phyloP scores from a whole-genome alignment of 176 grass and related monocot genomes.

The Rhynchospora pubera region DNA sequence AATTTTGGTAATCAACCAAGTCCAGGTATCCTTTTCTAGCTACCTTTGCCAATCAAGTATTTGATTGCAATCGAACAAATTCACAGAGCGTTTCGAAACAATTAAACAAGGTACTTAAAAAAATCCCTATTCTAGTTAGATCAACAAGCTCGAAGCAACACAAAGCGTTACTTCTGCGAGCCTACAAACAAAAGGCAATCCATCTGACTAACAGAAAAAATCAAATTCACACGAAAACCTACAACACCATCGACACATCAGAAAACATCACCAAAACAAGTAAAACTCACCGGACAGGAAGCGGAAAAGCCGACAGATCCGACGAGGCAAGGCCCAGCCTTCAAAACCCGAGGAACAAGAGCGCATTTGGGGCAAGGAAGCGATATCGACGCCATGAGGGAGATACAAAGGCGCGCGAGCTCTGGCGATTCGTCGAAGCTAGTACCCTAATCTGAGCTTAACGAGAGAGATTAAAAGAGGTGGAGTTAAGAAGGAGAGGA shows the following conservation, averaged over 20 bases:
- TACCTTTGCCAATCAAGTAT: not conserved
- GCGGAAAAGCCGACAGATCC: slow-evolving; percentile 30
- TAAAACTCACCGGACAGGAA: slow-evolving; percentile 9
- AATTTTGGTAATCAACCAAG: not conserved
- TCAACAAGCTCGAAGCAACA: not conserved
- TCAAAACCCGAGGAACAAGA: slow-evolving; percentile 14
- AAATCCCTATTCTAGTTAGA: not conserved
- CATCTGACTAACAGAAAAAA: not conserved
- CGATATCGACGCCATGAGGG: slow-evolving; percentile 35
- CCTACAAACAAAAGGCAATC: not conserved
- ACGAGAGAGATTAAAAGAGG: not conserved
- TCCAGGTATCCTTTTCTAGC: not conserved
- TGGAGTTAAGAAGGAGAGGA: not conserved
- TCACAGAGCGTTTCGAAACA: not conserved
- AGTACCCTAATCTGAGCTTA: slow-evolving; percentile 14
- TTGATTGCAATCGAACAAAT: not conserved
- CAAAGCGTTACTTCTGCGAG: not conserved
- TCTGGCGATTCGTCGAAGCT: not conserved
- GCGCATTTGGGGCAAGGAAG: slow-evolving; percentile 40
- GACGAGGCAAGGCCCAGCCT: not conserved
- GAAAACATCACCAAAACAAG: not conserved
- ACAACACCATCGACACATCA: not conserved
- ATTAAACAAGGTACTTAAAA: not conserved
- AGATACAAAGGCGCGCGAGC: not conserved
- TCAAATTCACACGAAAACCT: not conserved